phyloP scores from a whole-genome alignment of 1,284 basidiomycete genomes.

The Pseudozyma tsukubaensis region DNA sequence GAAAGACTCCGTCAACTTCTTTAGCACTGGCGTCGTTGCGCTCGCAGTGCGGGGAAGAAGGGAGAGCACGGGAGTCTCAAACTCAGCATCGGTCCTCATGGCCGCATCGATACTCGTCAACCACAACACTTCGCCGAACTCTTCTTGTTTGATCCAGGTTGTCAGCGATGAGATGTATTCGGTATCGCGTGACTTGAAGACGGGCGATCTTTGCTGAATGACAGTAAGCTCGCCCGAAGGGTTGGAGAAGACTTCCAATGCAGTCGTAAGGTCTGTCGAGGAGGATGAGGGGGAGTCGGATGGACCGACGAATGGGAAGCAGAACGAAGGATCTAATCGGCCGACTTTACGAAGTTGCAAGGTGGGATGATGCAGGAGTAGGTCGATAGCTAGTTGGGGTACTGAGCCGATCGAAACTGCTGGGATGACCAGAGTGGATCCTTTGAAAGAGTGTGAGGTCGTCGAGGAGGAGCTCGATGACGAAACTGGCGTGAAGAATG shows the following conservation, averaged over 20 bases:
- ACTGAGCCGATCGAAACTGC: conserved; percentile 60
- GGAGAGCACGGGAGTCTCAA: conserved; percentile 26
- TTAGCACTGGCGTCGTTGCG: conserved; percentile 14
- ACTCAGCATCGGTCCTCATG: conserved; percentile 52
- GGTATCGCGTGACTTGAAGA: conserved; percentile 37
- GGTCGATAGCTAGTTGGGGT: conserved; percentile 58
- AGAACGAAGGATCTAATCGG: conserved; percentile 45
- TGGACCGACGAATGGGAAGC: conserved; percentile 58
- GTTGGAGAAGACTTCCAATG: conserved; percentile 35
- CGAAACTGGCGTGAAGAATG: conserved; percentile 25
- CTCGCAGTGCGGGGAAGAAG: conserved; percentile 21
- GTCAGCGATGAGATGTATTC: conserved; percentile 31
- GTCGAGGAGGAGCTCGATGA: neutral
- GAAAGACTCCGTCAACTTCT: neutral
- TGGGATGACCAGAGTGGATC: conserved; percentile 55
- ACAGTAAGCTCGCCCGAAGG: conserved; percentile 24
- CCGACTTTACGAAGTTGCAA: conserved; percentile 48
- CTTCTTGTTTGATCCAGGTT: conserved; percentile 6
- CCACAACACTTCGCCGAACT: conserved; percentile 21
- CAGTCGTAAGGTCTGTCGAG: neutral
- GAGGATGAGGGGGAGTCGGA: conserved; percentile 26
- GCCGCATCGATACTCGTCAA: conserved; percentile 53
- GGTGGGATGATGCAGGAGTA: conserved; percentile 45
- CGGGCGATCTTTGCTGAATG: conserved; percentile 61
- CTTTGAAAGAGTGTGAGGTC: conserved; percentile 13